Percentiles rank a stretch among this genome's conserved stretches.
phyloP scores from a whole-genome alignment of 306 rosid genomes.

The Fragaria vesca region DNA sequence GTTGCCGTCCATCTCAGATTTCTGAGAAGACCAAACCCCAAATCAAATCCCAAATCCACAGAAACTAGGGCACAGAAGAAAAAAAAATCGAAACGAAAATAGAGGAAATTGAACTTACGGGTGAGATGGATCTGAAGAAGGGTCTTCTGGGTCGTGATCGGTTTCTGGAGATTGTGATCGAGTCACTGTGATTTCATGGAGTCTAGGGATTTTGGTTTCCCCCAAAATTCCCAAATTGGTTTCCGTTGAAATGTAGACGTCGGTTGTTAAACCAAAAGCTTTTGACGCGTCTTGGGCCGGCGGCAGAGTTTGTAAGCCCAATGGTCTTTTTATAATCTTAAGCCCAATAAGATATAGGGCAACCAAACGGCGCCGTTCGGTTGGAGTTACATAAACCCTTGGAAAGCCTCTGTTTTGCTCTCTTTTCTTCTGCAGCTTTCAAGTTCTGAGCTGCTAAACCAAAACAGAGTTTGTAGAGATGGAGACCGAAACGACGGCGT shows the following conservation, averaged over 20 bases:
- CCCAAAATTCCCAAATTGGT: neutral
- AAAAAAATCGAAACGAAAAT: neutral
- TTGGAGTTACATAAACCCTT: slow-evolving; percentile 5
- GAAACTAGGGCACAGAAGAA: neutral
- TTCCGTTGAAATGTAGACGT: neutral
- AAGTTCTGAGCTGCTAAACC: neutral
- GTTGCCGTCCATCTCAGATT: slow-evolving; percentile 71
- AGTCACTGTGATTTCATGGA: slow-evolving; percentile 42
- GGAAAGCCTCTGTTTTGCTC: neutral
- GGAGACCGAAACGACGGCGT: slow-evolving; percentile 31
- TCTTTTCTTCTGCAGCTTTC: slow-evolving; percentile 16
- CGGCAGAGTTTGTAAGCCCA: neutral
- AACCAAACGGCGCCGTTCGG: neutral
- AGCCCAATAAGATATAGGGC: neutral
- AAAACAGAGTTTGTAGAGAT: neutral
- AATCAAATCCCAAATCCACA: slow-evolving; percentile 20
- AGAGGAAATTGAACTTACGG: slow-evolving; percentile 40
- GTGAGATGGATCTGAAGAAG: slow-evolving; percentile 24
- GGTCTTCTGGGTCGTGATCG: neutral
- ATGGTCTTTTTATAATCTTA: neutral
- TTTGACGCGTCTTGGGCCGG: neutral
- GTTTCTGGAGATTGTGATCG: neutral
- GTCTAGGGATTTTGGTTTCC: neutral
- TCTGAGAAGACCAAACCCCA: slow-evolving; percentile 10
- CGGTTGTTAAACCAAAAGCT: neutral